Base-by-base conservation (phyloP, 2,329 filamentous ascomycete species). In the Monilinia vaccinii-corymbosi region DNA sequence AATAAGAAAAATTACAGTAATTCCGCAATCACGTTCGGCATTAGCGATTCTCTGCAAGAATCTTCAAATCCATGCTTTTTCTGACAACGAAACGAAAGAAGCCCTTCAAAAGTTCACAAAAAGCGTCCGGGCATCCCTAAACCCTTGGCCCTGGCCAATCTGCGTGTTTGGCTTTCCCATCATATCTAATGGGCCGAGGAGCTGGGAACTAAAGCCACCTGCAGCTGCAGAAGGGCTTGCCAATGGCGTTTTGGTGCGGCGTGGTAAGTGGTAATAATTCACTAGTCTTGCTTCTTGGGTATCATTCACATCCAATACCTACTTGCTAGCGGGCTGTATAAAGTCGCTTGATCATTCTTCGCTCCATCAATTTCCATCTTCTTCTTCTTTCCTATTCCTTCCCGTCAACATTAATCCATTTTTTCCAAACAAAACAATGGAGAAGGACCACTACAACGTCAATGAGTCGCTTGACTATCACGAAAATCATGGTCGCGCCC, bases 391-490 rank as follows among this genome's bases (percentile, higher is more conserved):
- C 42, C 51, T 21, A 34, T 57, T 31, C 46, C 38, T 25, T 49
- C 28, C 31, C 28, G 14, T 38, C 45, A 56, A 48, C 23, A 32
- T 49, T 16, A 18, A 56, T 42, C 32, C 46, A 34, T 40, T 36
- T 21, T 28, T 34, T 16, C 28, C 42, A 55, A n/a, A 23, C 23
- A 40, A 60, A 62, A 65, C 6, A 46, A 68, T 67, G 66, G 67
- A 69, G 59, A 71, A 70, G 60, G 64, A 65, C 49, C 34, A 48
- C 36, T 66, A 67, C 47, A 57, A 61, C 28, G 63, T 69, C 60
- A 56, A 62, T 46, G 65, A 65, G 52, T 58, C 62, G 61, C 58
- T 63, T 36, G 60, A 52, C 31, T 63, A 61, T 47, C 63, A 65
- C 60, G 63, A 62, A 34, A 46, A n/a, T 31, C 61, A 65, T 60